phyloP scores from a whole-genome alignment of 768 basidiomycete species.

The Tulasnella sp. region DNA sequence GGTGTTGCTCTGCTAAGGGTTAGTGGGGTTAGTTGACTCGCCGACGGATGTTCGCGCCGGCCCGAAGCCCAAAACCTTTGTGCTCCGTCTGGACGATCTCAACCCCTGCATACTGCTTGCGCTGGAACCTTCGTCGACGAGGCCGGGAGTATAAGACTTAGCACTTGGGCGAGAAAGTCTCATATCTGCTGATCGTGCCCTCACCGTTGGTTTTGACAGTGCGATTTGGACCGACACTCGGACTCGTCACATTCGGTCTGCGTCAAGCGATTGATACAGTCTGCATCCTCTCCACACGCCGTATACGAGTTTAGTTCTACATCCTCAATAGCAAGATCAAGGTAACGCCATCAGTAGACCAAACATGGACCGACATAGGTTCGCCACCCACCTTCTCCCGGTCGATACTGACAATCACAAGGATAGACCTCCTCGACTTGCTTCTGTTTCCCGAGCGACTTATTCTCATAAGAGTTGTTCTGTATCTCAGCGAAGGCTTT shows the following conservation, averaged over 20 bases:
- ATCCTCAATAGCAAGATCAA: background rate
- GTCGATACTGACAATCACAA: conserved; percentile 82
- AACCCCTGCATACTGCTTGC: conserved; percentile 70
- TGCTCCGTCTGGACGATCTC: conserved; percentile 88
- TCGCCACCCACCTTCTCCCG: conserved; percentile 42
- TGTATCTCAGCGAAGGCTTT: conserved; percentile 60
- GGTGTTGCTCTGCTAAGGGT: background rate
- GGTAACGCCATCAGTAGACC: background rate
- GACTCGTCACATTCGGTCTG: conserved; percentile 91
- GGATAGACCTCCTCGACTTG: conserved; percentile 88
- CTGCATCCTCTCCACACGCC: conserved; percentile 78
- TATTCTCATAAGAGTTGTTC: conserved; percentile 79
- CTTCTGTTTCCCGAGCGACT: conserved; percentile 72
- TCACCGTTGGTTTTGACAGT: conserved; percentile 92
- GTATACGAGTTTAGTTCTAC: conserved; percentile 29
- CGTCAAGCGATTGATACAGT: conserved; percentile 95
- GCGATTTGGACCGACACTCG: conserved; percentile 71
- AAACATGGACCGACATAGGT: conserved; percentile 9
- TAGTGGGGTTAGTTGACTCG: conserved; percentile 24
- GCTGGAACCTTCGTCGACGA: conserved; percentile 57
- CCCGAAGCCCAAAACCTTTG: conserved; percentile 91
- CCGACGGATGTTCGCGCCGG: conserved; percentile 35
- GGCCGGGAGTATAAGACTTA: background rate
- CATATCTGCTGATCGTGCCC: conserved; percentile 21
- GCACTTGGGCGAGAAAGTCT: background rate